phyloP scores from a whole-genome alignment of 2,329 filamentous ascomycete species.

The Alternaria sp. region DNA sequence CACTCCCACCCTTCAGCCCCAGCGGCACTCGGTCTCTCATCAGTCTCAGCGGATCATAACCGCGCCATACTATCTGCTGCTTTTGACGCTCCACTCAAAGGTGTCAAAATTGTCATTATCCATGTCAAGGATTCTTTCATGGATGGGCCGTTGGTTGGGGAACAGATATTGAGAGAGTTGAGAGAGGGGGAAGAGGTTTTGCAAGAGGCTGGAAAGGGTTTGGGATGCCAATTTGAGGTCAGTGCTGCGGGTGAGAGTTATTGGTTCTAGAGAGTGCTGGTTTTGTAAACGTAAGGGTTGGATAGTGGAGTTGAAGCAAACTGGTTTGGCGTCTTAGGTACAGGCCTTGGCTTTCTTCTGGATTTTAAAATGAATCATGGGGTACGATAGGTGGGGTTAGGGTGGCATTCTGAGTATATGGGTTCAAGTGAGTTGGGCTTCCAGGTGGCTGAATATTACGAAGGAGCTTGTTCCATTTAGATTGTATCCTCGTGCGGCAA shows the following conservation, averaged over 20 bases:
- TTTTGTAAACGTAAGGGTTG: not conserved
- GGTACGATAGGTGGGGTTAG: not conserved
- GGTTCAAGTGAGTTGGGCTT: not conserved
- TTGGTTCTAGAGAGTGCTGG: constrained; percentile 51
- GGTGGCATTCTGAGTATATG: not conserved
- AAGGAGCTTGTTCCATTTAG: too few relatives aligned
- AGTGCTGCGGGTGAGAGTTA: constrained; percentile 70
- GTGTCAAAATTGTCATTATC: constrained; percentile 85
- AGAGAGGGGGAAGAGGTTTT: constrained; percentile 65
- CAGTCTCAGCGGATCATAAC: constrained; percentile 37
- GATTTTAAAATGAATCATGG: not conserved
- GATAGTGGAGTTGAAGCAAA: not conserved
- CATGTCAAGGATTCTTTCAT: constrained; percentile 89
- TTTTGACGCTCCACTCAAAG: constrained; percentile 65
- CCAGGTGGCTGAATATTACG: too few relatives aligned
- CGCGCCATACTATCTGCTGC: constrained; percentile 39
- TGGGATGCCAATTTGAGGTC: constrained; percentile 84
- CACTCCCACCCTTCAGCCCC: constrained; percentile 34
- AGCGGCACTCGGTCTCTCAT: constrained; percentile 34
- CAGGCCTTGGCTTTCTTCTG: constrained; percentile 3
- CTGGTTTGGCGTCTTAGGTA: not conserved
- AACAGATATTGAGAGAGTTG: constrained; percentile 76
- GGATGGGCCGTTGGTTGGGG: constrained; percentile 72
- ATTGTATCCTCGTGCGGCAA: too few relatives aligned
- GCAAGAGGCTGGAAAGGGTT: constrained; percentile 60